phyloP scores from a whole-genome alignment of 1,139 yeast genomes.

The Zygotorulaspora mrakii region DNA sequence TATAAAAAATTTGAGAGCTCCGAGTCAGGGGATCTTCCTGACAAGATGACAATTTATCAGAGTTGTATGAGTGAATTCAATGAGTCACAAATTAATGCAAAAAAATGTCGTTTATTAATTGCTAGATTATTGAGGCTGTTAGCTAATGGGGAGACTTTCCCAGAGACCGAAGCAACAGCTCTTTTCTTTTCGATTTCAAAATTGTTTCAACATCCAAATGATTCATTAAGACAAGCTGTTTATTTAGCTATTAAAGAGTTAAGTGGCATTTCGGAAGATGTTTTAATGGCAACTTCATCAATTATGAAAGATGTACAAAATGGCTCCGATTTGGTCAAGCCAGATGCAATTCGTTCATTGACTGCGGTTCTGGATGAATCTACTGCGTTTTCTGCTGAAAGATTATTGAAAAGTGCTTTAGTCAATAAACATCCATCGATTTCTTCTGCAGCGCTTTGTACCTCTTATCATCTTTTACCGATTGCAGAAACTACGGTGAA shows the following conservation, averaged over 20 bases:
- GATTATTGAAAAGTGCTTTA: conserved; percentile 87
- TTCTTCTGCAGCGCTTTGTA: conserved; percentile 87
- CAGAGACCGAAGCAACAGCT: conserved; percentile 84
- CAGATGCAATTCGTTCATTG: conserved; percentile 91
- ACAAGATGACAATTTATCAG: conserved; percentile 96
- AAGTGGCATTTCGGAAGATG: conserved; percentile 79
- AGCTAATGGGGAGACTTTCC: conserved; percentile 83
- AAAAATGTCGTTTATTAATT: conserved; percentile 71
- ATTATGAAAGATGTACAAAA: conserved; percentile 97
- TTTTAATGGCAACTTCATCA: conserved; percentile 94
- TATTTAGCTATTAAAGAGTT: conserved; percentile 92
- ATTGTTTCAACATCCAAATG: conserved; percentile 89
- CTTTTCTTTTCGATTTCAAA: conserved; percentile 91
- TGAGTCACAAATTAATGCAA: conserved; percentile 85
- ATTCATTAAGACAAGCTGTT: conserved; percentile 87
- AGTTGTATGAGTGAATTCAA: conserved; percentile 92
- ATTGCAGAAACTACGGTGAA: conserved; percentile 88
- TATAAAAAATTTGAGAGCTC: conserved; percentile 82
- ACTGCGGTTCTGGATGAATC: conserved; percentile 87
- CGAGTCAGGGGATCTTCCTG: conserved; percentile 65
- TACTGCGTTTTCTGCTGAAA: conserved; percentile 90
- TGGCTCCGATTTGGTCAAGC: conserved; percentile 80
- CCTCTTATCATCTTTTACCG: conserved; percentile 85
- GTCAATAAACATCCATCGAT: conserved; percentile 87
- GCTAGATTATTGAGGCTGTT: conserved; percentile 62